Base-by-base conservation (phyloP, 2,329 filamentous ascomycete genomes). In the Colletotrichum orchidophilum region DNA sequence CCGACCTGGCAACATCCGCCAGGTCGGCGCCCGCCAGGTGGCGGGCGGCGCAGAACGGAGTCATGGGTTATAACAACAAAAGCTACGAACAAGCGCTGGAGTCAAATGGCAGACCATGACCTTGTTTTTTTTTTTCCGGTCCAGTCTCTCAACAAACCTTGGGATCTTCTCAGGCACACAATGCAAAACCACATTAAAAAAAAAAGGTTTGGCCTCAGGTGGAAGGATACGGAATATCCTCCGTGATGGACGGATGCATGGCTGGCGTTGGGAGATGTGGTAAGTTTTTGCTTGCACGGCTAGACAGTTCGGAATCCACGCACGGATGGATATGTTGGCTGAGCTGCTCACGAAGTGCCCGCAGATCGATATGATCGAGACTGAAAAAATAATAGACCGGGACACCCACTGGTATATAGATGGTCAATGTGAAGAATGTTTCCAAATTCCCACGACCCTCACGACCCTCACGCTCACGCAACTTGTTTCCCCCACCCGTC, bases 221-320 rank as follows among this genome's bases (percentile, higher is more conserved):
- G 54, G n/a, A 49, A 63, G 62, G 66, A 57, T 66, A 52, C 49
- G 61, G 70, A 55, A 72, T 65, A 58, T 62, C 50, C 61, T 70
- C 49, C 55, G 55, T 57, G 66, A 57, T 8, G 60, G 70, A 53
- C 52, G 66, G 52, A 61, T 72, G 71, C 71, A 73, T 71, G 63
- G 60, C 63, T 59, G 71, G 71, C 71, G 71, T 73, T 73, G 63
- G 46, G 63, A 67, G 57, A 71, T 60, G 50, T 68, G 68, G 68
- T 72, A 66, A 55, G 66, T 65, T 71, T 70, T 57, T 52, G 60
- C 63, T 62, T 68, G 71, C 63, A 57, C 67, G 50, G 49, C 67
- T 33, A 52, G 67, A 26, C 55, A 33, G 55, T 21, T 49, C 39
- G 33, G 27, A 62, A 54, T 57, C 42, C 55, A 66, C 55, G 50